Percentiles rank a stretch among this genome's conserved stretches.
These are phyloP conservation scores for Allantophomopsis cytisporea DNA, from an alignment of 2,329 filamentous ascomycete genomes.

Conservation along the genomic window DNA sequence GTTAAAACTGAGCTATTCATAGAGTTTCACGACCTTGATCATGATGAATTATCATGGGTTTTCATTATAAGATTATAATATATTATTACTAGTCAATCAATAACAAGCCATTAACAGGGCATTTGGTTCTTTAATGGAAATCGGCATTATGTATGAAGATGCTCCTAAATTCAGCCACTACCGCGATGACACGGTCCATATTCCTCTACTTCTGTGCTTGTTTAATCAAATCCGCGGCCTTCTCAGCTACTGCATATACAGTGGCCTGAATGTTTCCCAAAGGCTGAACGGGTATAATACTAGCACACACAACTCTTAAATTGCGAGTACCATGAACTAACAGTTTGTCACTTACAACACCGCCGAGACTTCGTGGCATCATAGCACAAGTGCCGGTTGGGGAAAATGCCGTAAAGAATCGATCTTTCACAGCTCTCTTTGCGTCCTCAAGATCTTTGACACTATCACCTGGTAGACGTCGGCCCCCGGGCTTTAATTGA, in stretches of 20 bases:
- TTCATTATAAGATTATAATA: too few species aligned
- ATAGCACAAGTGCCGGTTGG: conserved; percentile 39
- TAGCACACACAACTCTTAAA: conserved; percentile 47
- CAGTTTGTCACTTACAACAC: conserved; percentile 40
- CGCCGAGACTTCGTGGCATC: conserved; percentile 19
- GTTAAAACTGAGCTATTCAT: too few species aligned
- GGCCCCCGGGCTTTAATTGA: too few species aligned
- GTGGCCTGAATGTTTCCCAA: conserved; percentile 36
- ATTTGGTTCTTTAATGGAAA: too few species aligned
- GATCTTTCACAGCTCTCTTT: conserved; percentile 30
- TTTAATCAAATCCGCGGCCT: conserved; percentile 24
- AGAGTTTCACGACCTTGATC: too few species aligned
- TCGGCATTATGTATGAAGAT: too few species aligned
- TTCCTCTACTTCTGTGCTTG: too few species aligned
- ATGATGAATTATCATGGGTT: too few species aligned
- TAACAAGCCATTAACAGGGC: too few species aligned
- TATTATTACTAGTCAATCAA: too few species aligned
- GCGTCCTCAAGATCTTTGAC: conserved; percentile 27
- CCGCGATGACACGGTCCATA: too few species aligned
- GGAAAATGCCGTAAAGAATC: conserved; percentile 44
- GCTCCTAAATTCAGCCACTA: too few species aligned
- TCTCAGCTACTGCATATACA: conserved; percentile 43
- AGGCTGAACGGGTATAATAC: conserved; percentile 34
- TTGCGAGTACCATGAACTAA: conserved; percentile 37
- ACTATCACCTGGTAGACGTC: conserved; percentile 20